Conservation (phyloP, 202 grass and related monocot species). For the Dendrocalamus latiflorus region DNA sequence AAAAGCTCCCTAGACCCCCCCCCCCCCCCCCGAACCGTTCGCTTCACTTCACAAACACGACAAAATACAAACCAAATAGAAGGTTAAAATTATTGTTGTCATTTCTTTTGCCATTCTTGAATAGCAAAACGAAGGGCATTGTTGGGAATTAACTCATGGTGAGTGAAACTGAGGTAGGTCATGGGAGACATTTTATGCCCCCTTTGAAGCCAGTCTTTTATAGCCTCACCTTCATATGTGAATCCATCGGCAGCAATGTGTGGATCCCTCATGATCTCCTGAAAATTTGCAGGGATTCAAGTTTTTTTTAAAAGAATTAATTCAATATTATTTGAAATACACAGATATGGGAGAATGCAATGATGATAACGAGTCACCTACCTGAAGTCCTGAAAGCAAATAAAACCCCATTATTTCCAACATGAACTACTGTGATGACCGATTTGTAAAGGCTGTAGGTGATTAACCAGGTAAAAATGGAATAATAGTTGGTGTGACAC, state of each 20-base stretch:
- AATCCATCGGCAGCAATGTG: slow-evolving; percentile 55
- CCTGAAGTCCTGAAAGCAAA: neutral
- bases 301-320: neutral
- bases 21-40: too few species aligned
- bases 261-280: slow-evolving; percentile 61
- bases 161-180: slow-evolving; percentile 38
- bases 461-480: neutral
- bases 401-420: neutral
- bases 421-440: neutral
- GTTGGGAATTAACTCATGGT: slow-evolving; percentile 43
- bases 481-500: neutral
- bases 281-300: slow-evolving; percentile 3
- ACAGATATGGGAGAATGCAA: neutral
- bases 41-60: neutral
- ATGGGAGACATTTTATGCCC: slow-evolving; percentile 41
- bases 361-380: neutral
- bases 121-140: slow-evolving; percentile 44
- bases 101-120: slow-evolving; percentile 39
- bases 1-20: too few species aligned
- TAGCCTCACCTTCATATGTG: slow-evolving; percentile 59
- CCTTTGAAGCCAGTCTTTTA: slow-evolving; percentile 55
- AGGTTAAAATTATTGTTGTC: neutral
- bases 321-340: neutral
- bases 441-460: neutral
- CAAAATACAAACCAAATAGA: neutral